These are phyloP conservation scores for Xylaria sp. DNA, from an alignment of 2,329 filamentous ascomycete species.

Conservation along the genomic window DNA sequence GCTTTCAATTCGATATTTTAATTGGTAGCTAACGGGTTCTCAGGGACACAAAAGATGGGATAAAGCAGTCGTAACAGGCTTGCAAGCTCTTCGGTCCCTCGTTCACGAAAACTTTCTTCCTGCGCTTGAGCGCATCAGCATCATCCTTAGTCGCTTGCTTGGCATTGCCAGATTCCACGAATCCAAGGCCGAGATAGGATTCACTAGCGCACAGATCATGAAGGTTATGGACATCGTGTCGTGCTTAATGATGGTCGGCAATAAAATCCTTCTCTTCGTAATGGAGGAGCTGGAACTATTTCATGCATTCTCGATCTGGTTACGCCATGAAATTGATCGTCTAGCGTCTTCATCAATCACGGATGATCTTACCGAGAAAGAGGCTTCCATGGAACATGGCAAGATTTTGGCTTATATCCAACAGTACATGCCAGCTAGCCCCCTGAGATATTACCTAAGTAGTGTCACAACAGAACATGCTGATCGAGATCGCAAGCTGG, in stretches of 20 bases:
- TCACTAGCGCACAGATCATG: slow-evolving; percentile 71
- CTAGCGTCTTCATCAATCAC: slow-evolving; percentile 72
- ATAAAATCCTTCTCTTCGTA: slow-evolving; percentile 76
- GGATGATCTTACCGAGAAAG: slow-evolving; percentile 81
- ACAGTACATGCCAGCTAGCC: slow-evolving; percentile 73
- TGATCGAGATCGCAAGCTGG: slow-evolving; percentile 57
- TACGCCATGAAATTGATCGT: slow-evolving; percentile 84
- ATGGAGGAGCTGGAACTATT: slow-evolving; percentile 85
- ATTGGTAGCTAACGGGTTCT: slow-evolving; percentile 26
- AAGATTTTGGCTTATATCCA: slow-evolving; percentile 83
- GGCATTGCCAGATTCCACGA: slow-evolving; percentile 86
- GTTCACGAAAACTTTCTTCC: slow-evolving; percentile 91
- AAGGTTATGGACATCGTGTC: slow-evolving; percentile 76
- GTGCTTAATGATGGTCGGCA: slow-evolving; percentile 78
- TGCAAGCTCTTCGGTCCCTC: slow-evolving; percentile 80
- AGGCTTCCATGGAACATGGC: slow-evolving; percentile 77
- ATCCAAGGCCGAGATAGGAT: slow-evolving; percentile 71
- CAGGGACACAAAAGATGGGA: slow-evolving; percentile 97
- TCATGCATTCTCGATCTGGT: slow-evolving; percentile 81
- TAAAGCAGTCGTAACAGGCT: slow-evolving; percentile 80
- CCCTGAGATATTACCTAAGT: slow-evolving; percentile 70
- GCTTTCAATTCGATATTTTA: neutral
- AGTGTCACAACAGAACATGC: slow-evolving; percentile 63
- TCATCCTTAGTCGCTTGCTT: slow-evolving; percentile 83
- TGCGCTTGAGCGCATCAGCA: slow-evolving; percentile 82